Base-by-base conservation (phyloP, 2,329 filamentous ascomycete species). In the Berkeleyomyces basicola region DNA sequence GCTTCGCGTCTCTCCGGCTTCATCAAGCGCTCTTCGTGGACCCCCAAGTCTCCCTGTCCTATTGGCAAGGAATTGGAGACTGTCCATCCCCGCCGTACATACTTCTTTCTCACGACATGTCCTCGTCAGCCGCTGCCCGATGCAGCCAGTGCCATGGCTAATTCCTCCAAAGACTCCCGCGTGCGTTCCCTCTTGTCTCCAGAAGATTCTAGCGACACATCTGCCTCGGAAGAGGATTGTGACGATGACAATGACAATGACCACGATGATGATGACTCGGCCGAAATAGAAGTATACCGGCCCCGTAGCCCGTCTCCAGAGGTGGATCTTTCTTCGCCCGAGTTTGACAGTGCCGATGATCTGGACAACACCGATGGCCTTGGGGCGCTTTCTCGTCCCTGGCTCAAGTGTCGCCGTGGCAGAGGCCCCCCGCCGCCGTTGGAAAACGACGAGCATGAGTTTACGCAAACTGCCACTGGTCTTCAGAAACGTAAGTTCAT, bases 401-500 rank as follows among this genome's bases (percentile, higher is more conserved):
- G 61, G 63, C 33, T 63, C n/a, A 73, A 70, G 65, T 70, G 70
- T 64, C 70, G 73, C 69, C 70, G 74, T 67, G 69, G 72, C 65
- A 84, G 88, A 65, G 87, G 86, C n/a, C 84, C 87, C 33, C 93
- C 89, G 66, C 91, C 92, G 60, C 90, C 90, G 14, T 79, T 97
- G 44, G 92, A 97, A 75, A 90, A 88, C 69, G 92, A 97, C 68
- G 92, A 97, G 77, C 88, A 87, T 70, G 93, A 97, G 73, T 99
- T 99, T 71, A 96, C 92, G 5, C 89, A 95, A 74, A 97, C 91
- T 1, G 93, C 93, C 14, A 88, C 90, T 67, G 89, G 86, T 58
- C 82, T 97, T 68, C 88, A 83, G 69, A 84, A 82, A 71, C 77
- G 81, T 65, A 85, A 84, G 69, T 75, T 84, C 31, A 78, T 72